phyloP scores from a whole-genome alignment of 768 basidiomycete genomes.

The Russula sp. region DNA sequence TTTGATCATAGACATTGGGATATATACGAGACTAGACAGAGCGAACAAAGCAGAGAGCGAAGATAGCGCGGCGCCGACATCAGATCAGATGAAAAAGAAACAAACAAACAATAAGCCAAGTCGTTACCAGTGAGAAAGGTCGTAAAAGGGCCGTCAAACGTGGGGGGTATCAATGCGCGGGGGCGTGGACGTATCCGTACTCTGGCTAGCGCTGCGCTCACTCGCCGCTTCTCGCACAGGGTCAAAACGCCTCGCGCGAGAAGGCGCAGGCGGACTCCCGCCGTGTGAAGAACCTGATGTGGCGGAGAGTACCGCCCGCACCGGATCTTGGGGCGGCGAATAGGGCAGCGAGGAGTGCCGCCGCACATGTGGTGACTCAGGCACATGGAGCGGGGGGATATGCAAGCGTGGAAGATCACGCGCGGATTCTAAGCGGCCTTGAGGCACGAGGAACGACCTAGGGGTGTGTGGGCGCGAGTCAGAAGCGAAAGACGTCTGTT shows the following conservation, averaged over 20 bases:
- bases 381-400: conserved; percentile 17
- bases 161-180: conserved; percentile 17
- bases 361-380: conserved; percentile 7
- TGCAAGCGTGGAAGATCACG: conserved; percentile 17
- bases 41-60: background rate
- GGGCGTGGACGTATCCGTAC: conserved; percentile 14
- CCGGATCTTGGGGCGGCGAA: background rate
- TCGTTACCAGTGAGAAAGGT: background rate
- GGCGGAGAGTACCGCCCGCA: background rate
- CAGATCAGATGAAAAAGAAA: background rate
- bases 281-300: background rate
- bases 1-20: conserved; percentile 6
- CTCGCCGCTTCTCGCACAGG: conserved; percentile 25
- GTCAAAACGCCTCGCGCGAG: conserved; percentile 23
- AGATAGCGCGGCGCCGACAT: conserved; percentile 13
- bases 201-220: conserved; percentile 16
- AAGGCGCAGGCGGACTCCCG: background rate
- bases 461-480: conserved; percentile 10
- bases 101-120: background rate
- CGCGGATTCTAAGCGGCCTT: background rate
- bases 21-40: background rate
- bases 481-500: background rate
- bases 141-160: conserved; percentile 11
- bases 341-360: background rate
- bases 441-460: conserved; percentile 13